A percentile compares a stretch with the other conserved stretches of the same genome.
These are phyloP conservation scores for Phytophthora ramorum DNA, from an alignment of 352 stramenopile species.

Conservation along the genomic window DNA sequence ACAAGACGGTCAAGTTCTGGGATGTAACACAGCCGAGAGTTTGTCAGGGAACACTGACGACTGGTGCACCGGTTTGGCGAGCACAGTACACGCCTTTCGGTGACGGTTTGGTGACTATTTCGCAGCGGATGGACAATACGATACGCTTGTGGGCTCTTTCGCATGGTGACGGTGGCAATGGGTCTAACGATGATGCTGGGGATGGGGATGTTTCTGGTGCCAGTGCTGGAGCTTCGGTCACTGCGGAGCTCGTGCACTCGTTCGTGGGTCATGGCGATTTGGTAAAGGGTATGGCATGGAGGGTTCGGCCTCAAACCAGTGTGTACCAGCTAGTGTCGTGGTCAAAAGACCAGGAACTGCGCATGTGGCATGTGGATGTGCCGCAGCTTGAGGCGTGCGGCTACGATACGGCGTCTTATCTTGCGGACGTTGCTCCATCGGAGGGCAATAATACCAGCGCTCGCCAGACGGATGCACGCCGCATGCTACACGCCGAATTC, in stretches of 20 bases:
- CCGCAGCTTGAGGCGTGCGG: conserved; percentile 70
- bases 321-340: conserved; percentile 81
- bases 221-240: conserved; percentile 29
- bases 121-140: conserved; percentile 64
- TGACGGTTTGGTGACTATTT: conserved; percentile 83
- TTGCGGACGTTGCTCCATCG: conserved; percentile 34
- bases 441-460: conserved; percentile 28
- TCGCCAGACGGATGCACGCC: conserved; percentile 15
- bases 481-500: conserved; percentile 40
- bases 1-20: conserved; percentile 89
- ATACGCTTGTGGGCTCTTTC: conserved; percentile 75
- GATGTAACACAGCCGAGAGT: conserved; percentile 67
- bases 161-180: conserved; percentile 33
- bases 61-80: conserved; percentile 66
- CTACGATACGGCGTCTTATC: conserved; percentile 54
- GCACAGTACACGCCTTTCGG: conserved; percentile 84
- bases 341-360: conserved; percentile 83
- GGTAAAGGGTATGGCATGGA: conserved; percentile 75
- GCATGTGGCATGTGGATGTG: conserved; percentile 73
- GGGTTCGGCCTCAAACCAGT: conserved; percentile 43
- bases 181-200: conserved; percentile 15
- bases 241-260: conserved; percentile 60
- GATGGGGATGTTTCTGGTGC: conserved; percentile 17
- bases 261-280: conserved; percentile 70
- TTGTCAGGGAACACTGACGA: conserved; percentile 71